Percentiles rank a stretch among this genome's conserved stretches.
These are phyloP conservation scores for Tremella fuciformis DNA, from an alignment of 768 basidiomycete species.

Conservation along the genomic window DNA sequence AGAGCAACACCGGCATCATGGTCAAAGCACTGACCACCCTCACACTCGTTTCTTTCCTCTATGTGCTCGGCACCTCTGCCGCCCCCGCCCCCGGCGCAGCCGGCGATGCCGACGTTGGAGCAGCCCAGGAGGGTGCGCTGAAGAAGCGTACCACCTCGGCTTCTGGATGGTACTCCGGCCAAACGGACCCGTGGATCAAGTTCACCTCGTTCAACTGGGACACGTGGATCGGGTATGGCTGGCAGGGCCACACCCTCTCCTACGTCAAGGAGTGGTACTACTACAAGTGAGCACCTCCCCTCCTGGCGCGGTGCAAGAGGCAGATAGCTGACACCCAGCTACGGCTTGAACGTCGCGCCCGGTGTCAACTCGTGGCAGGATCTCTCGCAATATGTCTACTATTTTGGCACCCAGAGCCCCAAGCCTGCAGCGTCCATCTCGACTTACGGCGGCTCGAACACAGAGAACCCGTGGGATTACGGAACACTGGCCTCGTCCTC, in stretches of 20 bases:
- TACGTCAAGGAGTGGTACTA: constrained; percentile 28
- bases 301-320: neutral
- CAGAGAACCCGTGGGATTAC: constrained; percentile 21
- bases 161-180: constrained; percentile 1
- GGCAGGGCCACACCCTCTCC: constrained; percentile 19
- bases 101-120: too few species aligned
- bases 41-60: too few species aligned
- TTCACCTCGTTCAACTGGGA: constrained; percentile 21
- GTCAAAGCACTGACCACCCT: too few species aligned
- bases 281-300: neutral
- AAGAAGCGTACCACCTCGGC: neutral
- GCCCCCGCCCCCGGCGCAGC: too few species aligned
- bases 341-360: constrained; percentile 17
- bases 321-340: constrained; percentile 6
- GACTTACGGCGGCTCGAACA: constrained; percentile 10
- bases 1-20: too few species aligned
- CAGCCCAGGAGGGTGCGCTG: neutral
- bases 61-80: too few species aligned
- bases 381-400: constrained; percentile 21
- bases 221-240: constrained; percentile 20
- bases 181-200: constrained; percentile 21
- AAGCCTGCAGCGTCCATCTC: constrained; percentile 12
- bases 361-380: constrained; percentile 21
- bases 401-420: constrained; percentile 20
- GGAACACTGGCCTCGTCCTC: neutral